Percentiles rank a stretch among this genome's conserved stretches.
Conservation (phyloP, 176 grass and related monocot genomes). For the Bolboschoenus planiculmis region DNA sequence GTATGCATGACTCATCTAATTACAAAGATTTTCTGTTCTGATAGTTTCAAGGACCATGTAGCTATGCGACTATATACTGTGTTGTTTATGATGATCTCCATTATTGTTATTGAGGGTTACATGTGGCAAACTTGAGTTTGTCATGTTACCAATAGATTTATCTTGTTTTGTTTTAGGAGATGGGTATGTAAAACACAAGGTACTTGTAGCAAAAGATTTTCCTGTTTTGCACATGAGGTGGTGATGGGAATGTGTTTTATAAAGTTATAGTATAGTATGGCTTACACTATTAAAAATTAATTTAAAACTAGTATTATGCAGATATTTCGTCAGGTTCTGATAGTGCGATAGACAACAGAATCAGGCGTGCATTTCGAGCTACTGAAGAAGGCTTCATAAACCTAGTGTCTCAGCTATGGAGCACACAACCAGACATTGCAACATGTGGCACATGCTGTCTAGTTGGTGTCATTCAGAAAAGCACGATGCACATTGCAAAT, state of each 20-base stretch:
- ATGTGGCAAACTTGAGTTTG: not conserved
- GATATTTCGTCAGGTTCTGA: slow-evolving; percentile 47
- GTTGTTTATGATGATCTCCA: not conserved
- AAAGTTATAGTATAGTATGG: not conserved
- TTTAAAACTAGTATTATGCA: slow-evolving; percentile 21
- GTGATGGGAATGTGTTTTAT: not conserved
- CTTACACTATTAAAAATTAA: too few relatives aligned
- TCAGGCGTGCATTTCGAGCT: slow-evolving; percentile 57
- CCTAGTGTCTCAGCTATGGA: slow-evolving; percentile 44
- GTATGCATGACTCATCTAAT: not conserved
- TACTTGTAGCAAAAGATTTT: not conserved
- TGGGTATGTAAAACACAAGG: not conserved
- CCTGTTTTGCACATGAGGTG: not conserved
- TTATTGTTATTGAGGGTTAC: not conserved
- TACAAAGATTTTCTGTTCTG: not conserved
- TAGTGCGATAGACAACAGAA: slow-evolving; percentile 35
- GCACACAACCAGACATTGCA: slow-evolving; percentile 59
- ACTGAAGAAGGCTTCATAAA: slow-evolving; percentile 69
- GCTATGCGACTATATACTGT: not conserved
- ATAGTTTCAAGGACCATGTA: not conserved
- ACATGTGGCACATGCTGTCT: slow-evolving; percentile 76
- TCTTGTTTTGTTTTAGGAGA: not conserved
- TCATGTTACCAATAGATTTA: not conserved
- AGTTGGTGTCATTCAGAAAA: slow-evolving; percentile 52
- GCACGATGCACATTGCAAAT: slow-evolving; percentile 61